These are phyloP conservation scores for Plasmodium reichenowi DNA, from an alignment of 169 alveolate genomes.

Conservation along the genomic window DNA sequence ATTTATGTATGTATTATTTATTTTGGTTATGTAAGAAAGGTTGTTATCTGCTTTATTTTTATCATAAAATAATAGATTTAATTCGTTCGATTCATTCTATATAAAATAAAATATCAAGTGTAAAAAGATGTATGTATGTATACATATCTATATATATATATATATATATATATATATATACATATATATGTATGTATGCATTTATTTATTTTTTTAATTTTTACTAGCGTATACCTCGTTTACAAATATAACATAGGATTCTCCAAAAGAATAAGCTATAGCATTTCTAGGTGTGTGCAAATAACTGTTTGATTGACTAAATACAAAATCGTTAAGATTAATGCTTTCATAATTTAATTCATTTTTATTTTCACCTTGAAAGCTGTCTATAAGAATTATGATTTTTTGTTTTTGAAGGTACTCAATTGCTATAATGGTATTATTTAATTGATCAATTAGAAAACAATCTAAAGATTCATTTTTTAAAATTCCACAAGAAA, in stretches of 20 bases:
- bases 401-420: constrained; percentile 18
- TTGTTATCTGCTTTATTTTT: constrained; percentile 30
- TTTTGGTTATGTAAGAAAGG: constrained; percentile 44
- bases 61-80: constrained; percentile 31
- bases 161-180: background rate
- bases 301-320: constrained; percentile 40
- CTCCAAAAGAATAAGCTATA: constrained; percentile 31
- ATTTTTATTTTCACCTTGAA: constrained; percentile 38
- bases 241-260: constrained; percentile 44
- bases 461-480: constrained; percentile 61
- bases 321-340: constrained; percentile 12
- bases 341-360: constrained; percentile 18
- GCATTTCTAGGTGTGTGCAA: constrained; percentile 36
- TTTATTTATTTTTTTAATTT: background rate
- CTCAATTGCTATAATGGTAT: constrained; percentile 40
- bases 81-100: constrained; percentile 46
- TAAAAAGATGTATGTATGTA: background rate
- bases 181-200: background rate
- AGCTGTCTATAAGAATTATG: constrained; percentile 48
- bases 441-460: constrained; percentile 64
- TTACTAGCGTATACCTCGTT: constrained; percentile 28
- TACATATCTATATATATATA: background rate
- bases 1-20: constrained; percentile 54
- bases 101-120: background rate
- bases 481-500: constrained; percentile 58